phyloP scores from a whole-genome alignment of 306 rosid genomes.

The Pterocarpus santalinus region DNA sequence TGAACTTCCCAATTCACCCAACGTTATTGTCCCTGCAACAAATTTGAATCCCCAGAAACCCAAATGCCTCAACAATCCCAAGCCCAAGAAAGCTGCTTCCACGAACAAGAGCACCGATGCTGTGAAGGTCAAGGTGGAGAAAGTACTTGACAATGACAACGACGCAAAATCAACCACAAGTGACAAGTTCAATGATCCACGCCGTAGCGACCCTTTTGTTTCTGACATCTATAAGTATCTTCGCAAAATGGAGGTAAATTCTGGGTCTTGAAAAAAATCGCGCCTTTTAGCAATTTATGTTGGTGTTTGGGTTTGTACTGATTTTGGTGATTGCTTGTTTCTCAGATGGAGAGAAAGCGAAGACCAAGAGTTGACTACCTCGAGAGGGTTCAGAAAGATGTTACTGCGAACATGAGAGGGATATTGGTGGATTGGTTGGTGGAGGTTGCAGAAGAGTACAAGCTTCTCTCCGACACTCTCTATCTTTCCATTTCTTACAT shows the following conservation, averaged over 20 bases:
- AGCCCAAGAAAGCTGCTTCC: conserved; percentile 27
- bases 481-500: conserved; percentile 67
- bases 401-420: conserved; percentile 74
- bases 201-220: conserved; percentile 51
- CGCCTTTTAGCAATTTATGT: background rate
- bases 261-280: background rate
- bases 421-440: conserved; percentile 85
- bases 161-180: conserved; percentile 2
- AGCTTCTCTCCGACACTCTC: conserved; percentile 74
- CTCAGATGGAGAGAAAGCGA: conserved; percentile 65
- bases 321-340: background rate
- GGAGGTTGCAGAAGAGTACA: conserved; percentile 75
- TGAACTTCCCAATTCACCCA: conserved; percentile 61
- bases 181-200: conserved; percentile 49
- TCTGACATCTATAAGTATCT: conserved; percentile 66
- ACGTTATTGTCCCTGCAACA: background rate
- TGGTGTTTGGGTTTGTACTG: background rate
- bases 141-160: background rate
- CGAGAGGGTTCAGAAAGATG: conserved; percentile 65
- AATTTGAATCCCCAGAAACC: conserved; percentile 31
- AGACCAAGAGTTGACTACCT: conserved; percentile 66
- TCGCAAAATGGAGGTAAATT: conserved; percentile 66
- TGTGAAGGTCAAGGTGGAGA: background rate
- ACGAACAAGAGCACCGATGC: background rate
- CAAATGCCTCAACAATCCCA: conserved; percentile 37